Evolutionary conservation across 768 basidiomycete species (phyloP).

Genomic region (Pholiota molesta): DNA sequence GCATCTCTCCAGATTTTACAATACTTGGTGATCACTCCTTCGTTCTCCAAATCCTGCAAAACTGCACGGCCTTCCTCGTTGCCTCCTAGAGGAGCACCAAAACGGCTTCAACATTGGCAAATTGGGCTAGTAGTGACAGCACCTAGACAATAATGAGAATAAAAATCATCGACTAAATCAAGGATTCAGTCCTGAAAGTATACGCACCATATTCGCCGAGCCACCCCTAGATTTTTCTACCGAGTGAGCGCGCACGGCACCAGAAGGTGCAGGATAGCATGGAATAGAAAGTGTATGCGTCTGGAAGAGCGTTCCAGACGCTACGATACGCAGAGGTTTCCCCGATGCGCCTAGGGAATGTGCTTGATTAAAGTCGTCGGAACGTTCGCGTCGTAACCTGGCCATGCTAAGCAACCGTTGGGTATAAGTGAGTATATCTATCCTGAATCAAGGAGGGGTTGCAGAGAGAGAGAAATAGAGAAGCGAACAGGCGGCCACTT

Average conservation of each 20-base stretch:
- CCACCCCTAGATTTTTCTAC: conserved; percentile 73
- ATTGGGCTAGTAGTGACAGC: conserved; percentile 73
- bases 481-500: neutral
- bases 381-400: conserved; percentile 48
- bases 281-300: conserved; percentile 72
- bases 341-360: conserved; percentile 25
- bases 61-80: conserved; percentile 71
- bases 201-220: conserved; percentile 58
- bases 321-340: conserved; percentile 70
- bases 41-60: conserved; percentile 62
- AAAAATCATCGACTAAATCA: neutral
- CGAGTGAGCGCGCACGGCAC: conserved; percentile 70
- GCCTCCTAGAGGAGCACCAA: conserved; percentile 77
- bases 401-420: conserved; percentile 37
- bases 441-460: conserved; percentile 13
- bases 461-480: conserved; percentile 4
- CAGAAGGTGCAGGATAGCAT: conserved; percentile 57
- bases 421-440: conserved; percentile 22
- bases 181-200: neutral
- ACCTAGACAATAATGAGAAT: conserved; percentile 35
- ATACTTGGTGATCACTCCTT: conserved; percentile 70
- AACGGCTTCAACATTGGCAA: conserved; percentile 63
- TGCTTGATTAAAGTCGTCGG: conserved; percentile 31
- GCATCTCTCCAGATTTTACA: conserved; percentile 75
- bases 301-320: conserved; percentile 79